phyloP scores from a whole-genome alignment of 352 stramenopile species.

The Phytophthora hybrid region DNA sequence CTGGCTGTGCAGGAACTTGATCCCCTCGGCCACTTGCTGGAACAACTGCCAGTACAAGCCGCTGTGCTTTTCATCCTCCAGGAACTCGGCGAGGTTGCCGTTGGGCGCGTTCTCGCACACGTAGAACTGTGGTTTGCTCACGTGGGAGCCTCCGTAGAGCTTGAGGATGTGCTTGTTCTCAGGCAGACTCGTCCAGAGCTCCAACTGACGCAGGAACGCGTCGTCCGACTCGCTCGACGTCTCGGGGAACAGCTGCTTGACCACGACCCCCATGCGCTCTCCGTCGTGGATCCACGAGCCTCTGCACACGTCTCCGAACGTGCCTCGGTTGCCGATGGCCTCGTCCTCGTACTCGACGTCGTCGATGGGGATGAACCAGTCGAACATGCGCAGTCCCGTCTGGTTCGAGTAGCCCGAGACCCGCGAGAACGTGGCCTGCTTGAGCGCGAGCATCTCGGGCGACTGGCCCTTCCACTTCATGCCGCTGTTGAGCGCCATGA shows the following conservation, averaged over 20 bases:
- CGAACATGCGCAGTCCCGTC: constrained; percentile 9
- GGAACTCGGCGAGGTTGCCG: constrained; percentile 27
- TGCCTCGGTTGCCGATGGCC: constrained; percentile 23
- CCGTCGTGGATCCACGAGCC: constrained; percentile 29
- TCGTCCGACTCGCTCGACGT: constrained; percentile 1
- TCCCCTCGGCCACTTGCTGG: constrained; percentile 25
- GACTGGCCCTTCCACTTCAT: constrained; percentile 16
- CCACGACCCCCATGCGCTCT: constrained; percentile 25
- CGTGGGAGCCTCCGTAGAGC: constrained; percentile 44
- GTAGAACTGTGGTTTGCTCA: constrained; percentile 29
- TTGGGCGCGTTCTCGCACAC: constrained; percentile 24
- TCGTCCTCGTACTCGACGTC: constrained; percentile 31
- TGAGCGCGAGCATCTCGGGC: constrained; percentile 20
- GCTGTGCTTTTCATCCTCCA: not conserved
- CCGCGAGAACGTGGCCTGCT: constrained; percentile 3
- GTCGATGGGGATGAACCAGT: constrained; percentile 40
- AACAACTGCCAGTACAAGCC: constrained; percentile 20
- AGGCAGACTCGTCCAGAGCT: constrained; percentile 36
- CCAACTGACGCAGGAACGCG: constrained; percentile 35
- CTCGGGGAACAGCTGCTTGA: constrained; percentile 42
- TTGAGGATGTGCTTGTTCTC: constrained; percentile 40
- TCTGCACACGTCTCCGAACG: constrained; percentile 22
- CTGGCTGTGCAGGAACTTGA: constrained; percentile 51
- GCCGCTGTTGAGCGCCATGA: constrained; percentile 23
- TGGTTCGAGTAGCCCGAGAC: not conserved